phyloP scores from a whole-genome alignment of 306 rosid species.

The Lathyrus sativus region DNA sequence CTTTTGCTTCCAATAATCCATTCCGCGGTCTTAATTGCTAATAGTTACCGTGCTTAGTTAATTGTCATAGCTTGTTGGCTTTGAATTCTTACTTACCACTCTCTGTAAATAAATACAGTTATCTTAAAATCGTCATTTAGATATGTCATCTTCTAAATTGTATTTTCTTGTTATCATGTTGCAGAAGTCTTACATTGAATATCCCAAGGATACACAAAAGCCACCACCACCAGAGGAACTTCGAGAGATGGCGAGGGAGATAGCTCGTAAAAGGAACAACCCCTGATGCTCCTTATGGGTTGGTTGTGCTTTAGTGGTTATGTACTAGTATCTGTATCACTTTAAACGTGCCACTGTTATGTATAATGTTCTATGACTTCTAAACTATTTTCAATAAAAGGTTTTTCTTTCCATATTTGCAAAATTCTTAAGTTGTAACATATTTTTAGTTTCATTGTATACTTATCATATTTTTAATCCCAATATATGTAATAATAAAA shows the following conservation, averaged over 20 bases:
- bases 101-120: constrained; percentile 3
- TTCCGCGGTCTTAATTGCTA: neutral
- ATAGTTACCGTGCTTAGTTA: neutral
- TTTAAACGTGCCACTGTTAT: constrained; percentile 12
- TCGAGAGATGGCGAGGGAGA: constrained; percentile 75
- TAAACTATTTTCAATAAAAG: constrained; percentile 15
- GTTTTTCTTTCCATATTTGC: neutral
- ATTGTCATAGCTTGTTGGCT: neutral
- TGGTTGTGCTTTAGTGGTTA: constrained; percentile 16
- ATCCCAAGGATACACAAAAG: constrained; percentile 71
- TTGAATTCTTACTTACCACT: constrained; percentile 4
- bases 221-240: constrained; percentile 87
- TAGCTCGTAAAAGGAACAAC: constrained; percentile 63
- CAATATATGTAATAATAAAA: neutral
- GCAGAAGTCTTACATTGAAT: constrained; percentile 67
- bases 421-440: neutral
- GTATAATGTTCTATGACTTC: constrained; percentile 28
- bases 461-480: neutral
- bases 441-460: neutral
- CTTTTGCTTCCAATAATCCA: no score
- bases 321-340: neutral
- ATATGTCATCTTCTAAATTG: neutral
- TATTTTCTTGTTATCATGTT: constrained; percentile 26
- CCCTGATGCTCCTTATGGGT: constrained; percentile 41
- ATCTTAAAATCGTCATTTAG: neutral